phyloP scores from a whole-genome alignment of 306 rosid genomes.

The Acacia confusa region DNA sequence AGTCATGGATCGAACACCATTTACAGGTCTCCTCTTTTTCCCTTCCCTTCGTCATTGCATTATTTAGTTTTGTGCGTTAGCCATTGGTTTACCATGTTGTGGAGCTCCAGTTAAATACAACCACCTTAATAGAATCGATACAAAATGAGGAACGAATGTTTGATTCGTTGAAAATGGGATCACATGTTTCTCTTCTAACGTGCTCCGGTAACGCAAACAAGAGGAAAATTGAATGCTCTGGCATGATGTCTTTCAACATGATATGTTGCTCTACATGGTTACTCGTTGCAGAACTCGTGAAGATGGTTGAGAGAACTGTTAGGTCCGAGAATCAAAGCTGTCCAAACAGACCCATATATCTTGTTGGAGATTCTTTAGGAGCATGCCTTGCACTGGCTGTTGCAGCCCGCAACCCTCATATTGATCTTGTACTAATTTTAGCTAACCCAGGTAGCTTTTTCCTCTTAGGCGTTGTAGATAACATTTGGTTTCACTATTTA shows the following conservation, averaged over 20 bases:
- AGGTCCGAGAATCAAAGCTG: conserved; percentile 52
- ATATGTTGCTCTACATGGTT: conserved; percentile 22
- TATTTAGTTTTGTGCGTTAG: neutral
- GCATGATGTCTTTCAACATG: conserved; percentile 8
- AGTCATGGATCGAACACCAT: conserved; percentile 68
- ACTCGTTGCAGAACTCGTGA: conserved; percentile 61
- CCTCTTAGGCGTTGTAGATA: neutral
- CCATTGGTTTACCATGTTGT: conserved; percentile 4
- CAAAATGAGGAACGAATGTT: conserved; percentile 19
- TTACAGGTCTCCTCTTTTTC: conserved; percentile 50
- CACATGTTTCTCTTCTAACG: neutral
- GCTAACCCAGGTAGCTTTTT: conserved; percentile 73
- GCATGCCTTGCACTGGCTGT: conserved; percentile 85
- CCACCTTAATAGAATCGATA: neutral
- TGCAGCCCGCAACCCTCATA: conserved; percentile 74
- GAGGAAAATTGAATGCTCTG: neutral
- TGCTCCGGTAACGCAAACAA: neutral
- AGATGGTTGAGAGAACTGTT: conserved; percentile 65
- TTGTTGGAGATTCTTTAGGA: conserved; percentile 85
- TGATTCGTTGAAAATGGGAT: conserved; percentile 17
- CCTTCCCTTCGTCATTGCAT: neutral
- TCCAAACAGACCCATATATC: conserved; percentile 80
- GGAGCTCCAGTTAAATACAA: conserved; percentile 11
- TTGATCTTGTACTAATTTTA: conserved; percentile 81
- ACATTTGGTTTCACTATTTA: conserved; percentile 12